Base-by-base conservation (phyloP, 2,329 filamentous ascomycete species). In the Cercospora nicotianae region DNA sequence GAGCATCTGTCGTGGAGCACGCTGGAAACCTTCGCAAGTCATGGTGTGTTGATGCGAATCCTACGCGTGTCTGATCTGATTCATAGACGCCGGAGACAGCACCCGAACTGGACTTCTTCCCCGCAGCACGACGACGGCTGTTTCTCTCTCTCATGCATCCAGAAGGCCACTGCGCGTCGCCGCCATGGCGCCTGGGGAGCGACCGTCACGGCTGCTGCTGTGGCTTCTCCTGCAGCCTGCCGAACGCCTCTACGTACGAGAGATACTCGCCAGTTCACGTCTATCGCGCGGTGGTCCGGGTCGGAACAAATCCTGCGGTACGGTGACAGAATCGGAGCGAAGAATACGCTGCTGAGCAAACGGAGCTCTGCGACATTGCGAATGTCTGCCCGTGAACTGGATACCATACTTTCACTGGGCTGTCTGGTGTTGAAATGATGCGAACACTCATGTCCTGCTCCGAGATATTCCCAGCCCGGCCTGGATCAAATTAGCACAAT, bases 261-360 rank as follows among this genome's bases (percentile, higher is more conserved):
- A n/a, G 16, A 30, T 16, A 58, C 26, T n/a, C 23, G 53, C 53
- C 28, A n/a, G 13, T 31, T 57, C 26, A 16, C 23, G 23, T 13
- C 3, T 10, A 31, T n/a, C 53, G 53, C 53, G 42, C 42, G 36
- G 16, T 42, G 36, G 36, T 42, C 16, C 36, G 36, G 36, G 33
- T 39, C 18, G 42, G 42, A 48, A 48, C 42, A 18, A 9, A 51
- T 13, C 18, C 45, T 20, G 45, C 45, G n/a, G 10, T 51, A 28
- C 10, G 48, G 48, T 23, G 12, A 23, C 4, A 53, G 20, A 23
- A 8, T 64, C 61, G 45, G 31, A 16, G 28, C 61, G 48, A 55
- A 55, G 48, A 64, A 55, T 57, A 64, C 48, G 51, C 61, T 64
- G 61, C 48, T 39, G 18, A 30, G 61, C 28, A n/a, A 53, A 26